Base-by-base conservation (phyloP, 2,329 filamentous ascomycete species). In the Sporothrix brasiliensis region DNA sequence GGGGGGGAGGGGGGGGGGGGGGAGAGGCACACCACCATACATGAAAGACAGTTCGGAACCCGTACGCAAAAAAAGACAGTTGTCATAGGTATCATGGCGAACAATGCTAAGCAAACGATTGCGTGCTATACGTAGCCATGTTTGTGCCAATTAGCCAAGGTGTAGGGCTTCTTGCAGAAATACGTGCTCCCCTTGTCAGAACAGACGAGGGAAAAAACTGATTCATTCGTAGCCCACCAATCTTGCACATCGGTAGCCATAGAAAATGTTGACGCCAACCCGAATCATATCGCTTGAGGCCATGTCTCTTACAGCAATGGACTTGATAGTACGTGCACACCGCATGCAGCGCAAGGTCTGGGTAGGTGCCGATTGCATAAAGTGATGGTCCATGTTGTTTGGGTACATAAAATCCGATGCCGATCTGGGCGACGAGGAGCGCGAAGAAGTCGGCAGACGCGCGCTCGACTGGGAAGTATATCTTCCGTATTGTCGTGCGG, bases 201-300 rank as follows among this genome's bases (percentile, higher is more conserved):
- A 44, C 16, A 14, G 21, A 27, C 24, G 39, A 30, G 60, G 60
- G 19, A 14, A 41, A 13, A 7, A 7, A 6, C 75, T 85, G 84
- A 89, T 77, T 85, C 86, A 79, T 89, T 30, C 27, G 27, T 30
- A 90, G 75, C 88, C 88, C 44, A 88, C 86, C 77, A 88, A 86
- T 76, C 84, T 86, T 72, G 88, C 88, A 77, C 88, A 90, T 49
- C 86, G 83, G 71, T 85, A 82, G 79, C 88, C 90, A 79, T 90
- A 90, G 81, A 89, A 89, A 72, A 89, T 84, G 78, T 88, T 88
- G 78, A 87, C 85, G 1, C 87, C 87, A 73, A 90, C 87, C 75
- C 85, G 84, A 16, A 90, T 84, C 88, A 90, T 90, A 73, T 87
- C 88, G 71, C 81, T 85, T 56, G 85, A 81, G 74, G 80, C 81